Evolutionary conservation across 371 early-diverging fungal species (phyloP), one percentile per base, ranked within the genome.

Genomic region (Haplosporangium sp.): DNA sequence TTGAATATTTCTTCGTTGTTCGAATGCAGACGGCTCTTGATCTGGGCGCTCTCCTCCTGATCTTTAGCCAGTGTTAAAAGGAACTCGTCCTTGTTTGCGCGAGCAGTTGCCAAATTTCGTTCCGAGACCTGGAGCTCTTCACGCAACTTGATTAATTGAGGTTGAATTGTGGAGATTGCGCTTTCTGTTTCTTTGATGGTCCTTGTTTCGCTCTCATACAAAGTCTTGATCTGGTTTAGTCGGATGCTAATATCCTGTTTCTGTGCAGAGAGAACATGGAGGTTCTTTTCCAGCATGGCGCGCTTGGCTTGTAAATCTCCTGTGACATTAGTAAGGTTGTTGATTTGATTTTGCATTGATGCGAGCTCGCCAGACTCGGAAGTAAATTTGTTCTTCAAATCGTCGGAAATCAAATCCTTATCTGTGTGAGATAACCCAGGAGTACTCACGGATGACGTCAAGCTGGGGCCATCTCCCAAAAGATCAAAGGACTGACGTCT

Each of bases 401-500:
- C 71, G 37, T 45, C 64, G 1, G 74, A 69, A 35, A 78, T 71
- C 61, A 71, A 39, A 56, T 81, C 82, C 53, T 72, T 74, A 13
- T 79, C 74, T 11, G 44, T 38, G 5, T 69, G 67, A 10, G 72
- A 56, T 3, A 64, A 17, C 15, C 81, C 69, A 10, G 64, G 15
- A 2, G 57, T 55, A 10, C 64, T 50, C 11, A 59, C 13, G 4
- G 85, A 13, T 27, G 69, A 19, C 0, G 58, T 52, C 61, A 77
- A 57, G 3, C 65, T 20, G 4, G 82, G 82, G 78, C 85, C 67
- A 90, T 82, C 65, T 81, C 87, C 74, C 74, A 82, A 65, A 85
- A 89, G 59, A 89, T 91, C 74, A 89, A 84, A 70, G 83, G 90
- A 91, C 90, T 89, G 47, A 89, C 92, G 48, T 86, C 86, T 4